A percentile compares a stretch with the other conserved stretches of the same genome.
phyloP scores from a whole-genome alignment of 2,329 filamentous ascomycete genomes.

The Amauroascus niger region DNA sequence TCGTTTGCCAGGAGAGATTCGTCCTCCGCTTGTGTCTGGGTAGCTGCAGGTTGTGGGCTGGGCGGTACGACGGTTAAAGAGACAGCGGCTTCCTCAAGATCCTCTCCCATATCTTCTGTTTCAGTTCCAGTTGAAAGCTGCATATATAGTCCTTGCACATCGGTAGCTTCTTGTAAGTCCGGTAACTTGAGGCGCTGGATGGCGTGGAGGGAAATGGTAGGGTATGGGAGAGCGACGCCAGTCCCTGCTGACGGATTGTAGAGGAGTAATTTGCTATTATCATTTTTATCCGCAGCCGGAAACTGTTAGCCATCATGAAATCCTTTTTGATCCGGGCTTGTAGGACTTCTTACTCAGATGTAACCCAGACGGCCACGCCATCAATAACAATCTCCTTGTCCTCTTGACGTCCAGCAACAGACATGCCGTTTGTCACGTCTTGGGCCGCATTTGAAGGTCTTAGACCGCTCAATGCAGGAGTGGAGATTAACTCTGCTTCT shows the following conservation, averaged over 20 bases:
- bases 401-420: slow-evolving; percentile 12
- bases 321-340: too few relatives aligned
- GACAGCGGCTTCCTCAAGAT: slow-evolving; percentile 35
- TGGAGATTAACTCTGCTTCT: slow-evolving; percentile 32
- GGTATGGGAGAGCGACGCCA: slow-evolving; percentile 41
- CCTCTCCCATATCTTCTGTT: slow-evolving; percentile 24
- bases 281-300: not conserved
- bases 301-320: slow-evolving; percentile 7
- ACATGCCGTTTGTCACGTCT: not conserved
- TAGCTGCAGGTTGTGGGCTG: slow-evolving; percentile 13
- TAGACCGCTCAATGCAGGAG: slow-evolving; percentile 29
- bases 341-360: slow-evolving; percentile 34
- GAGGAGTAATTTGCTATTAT: slow-evolving; percentile 36
- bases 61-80: slow-evolving; percentile 37
- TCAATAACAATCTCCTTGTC: slow-evolving; percentile 32
- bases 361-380: slow-evolving; percentile 39
- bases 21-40: slow-evolving; percentile 16
- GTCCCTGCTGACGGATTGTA: slow-evolving; percentile 28
- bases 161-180: slow-evolving; percentile 19
- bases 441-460: slow-evolving; percentile 16
- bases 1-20: slow-evolving; percentile 22
- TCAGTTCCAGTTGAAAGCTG: slow-evolving; percentile 32
- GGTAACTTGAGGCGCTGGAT: slow-evolving; percentile 38
- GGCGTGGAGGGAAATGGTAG: slow-evolving; percentile 41
- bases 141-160: slow-evolving; percentile 41